Evolutionary conservation across 2,329 filamentous ascomycete genomes (phyloP).

Genomic region (Sclerotinia subarctica): DNA sequence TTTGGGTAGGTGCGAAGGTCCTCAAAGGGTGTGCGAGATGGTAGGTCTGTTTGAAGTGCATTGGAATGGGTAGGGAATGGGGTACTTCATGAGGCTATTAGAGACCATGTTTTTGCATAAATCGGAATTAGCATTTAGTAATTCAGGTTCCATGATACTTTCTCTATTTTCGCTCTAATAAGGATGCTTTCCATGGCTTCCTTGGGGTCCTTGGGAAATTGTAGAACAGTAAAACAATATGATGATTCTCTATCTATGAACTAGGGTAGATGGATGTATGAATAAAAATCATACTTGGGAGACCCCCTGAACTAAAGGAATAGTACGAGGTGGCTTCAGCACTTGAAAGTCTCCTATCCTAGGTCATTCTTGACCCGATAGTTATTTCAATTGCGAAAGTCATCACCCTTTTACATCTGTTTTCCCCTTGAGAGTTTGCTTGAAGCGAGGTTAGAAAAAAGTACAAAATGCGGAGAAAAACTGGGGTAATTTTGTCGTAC

Average conservation of each 20-base stretch:
- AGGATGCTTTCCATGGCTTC: too few species aligned
- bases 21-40: not conserved
- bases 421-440: not conserved
- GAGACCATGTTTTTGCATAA: not conserved
- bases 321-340: not conserved
- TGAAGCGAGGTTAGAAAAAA: not conserved
- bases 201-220: too few species aligned
- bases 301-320: constrained; percentile 39
- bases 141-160: too few species aligned
- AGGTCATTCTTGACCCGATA: not conserved
- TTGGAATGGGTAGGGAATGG: not conserved
- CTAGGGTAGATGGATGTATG: too few species aligned
- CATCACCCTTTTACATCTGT: not conserved
- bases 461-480: too few species aligned
- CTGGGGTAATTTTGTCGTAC: not conserved
- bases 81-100: not conserved
- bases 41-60: not conserved
- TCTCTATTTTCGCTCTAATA: not conserved
- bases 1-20: constrained; percentile 2
- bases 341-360: not conserved
- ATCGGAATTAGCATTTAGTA: too few species aligned
- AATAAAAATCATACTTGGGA: too few species aligned
- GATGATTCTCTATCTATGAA: too few species aligned
- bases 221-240: too few species aligned
- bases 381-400: not conserved